phyloP scores from a whole-genome alignment of 2,329 filamentous ascomycete genomes.

The Botrytis porri region DNA sequence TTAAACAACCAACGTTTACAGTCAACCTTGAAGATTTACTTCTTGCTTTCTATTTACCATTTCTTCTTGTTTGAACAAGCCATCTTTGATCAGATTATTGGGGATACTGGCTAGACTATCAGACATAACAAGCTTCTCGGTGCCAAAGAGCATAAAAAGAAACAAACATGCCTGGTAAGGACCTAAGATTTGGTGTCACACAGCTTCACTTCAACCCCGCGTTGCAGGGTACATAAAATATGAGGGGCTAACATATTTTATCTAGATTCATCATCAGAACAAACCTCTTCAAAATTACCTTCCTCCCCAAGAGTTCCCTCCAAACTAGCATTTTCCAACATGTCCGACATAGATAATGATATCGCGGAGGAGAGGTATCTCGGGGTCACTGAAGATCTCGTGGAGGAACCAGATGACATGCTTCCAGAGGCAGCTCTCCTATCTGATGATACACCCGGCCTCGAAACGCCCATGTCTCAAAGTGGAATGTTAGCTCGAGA shows the following conservation, averaged over 20 bases:
- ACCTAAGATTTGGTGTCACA: background rate
- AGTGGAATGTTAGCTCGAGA: conserved; percentile 57
- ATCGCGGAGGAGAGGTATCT: background rate
- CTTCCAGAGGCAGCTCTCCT: conserved; percentile 34
- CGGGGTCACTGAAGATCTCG: conserved; percentile 25
- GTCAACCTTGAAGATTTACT: background rate
- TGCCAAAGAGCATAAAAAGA: background rate
- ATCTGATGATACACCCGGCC: conserved; percentile 29
- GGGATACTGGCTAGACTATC: background rate
- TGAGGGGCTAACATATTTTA: conserved; percentile 14
- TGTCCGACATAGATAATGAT: conserved; percentile 7
- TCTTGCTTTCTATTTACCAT: background rate
- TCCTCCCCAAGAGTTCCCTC: conserved; percentile 9
- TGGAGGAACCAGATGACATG: conserved; percentile 28
- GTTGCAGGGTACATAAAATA: conserved; percentile 17
- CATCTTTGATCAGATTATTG: background rate
- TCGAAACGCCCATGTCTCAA: conserved; percentile 28
- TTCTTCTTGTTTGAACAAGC: background rate
- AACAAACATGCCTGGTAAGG: conserved; percentile 15
- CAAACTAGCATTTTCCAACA: background rate
- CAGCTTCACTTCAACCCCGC: conserved; percentile 9
- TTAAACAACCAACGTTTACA: conserved; percentile 3
- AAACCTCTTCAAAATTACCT: background rate
- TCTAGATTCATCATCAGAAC: conserved; percentile 12
- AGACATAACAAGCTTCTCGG: background rate